Evolutionary conservation across 177 flowering plant species (phyloP), one percentile per base, ranked within the genome.

Genomic region (Vitis hybrid): DNA sequence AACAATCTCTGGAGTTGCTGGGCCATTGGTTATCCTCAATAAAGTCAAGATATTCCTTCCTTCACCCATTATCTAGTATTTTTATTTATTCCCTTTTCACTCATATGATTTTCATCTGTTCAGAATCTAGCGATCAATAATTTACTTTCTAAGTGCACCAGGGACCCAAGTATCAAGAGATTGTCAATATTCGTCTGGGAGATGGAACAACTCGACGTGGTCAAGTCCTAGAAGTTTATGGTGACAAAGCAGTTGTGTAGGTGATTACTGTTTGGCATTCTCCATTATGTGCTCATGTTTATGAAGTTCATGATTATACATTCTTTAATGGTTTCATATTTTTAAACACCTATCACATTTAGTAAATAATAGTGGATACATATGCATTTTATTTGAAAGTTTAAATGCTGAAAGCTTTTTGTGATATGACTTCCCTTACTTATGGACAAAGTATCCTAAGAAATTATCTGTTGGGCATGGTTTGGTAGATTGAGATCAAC

Each of bases 171-270:
- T 96, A 81, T 74, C 95, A 93, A 77, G 97, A 96, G 79, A 96
- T 96, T 84, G 99, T 96, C 53, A 93, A 92, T 78, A 96, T 96
- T 70, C 91, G 93, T 19, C 66, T 93, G 68, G 97, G 97, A 77
- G 98, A 96, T 87, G 98, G 99, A 72, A 78, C 95, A 55, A 92
- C 82, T 16, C 77, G 97, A 62, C 89, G 99, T 80, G 99, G 99
- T 68, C 97, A 96, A 80, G 98, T 96, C 66, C 74, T 96, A 49
- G 99, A 96, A 83, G 99, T 93, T 69, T 98, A 96, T 85, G 99
- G 97, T 33, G 98, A 96, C 80, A 96, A 90, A 82, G 99, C 98
- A 72, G 95, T 96, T 74, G 98, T 96, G 64, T 95, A 92, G 98
- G 98, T 91, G 61, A 61, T 53, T 52, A 51, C 71, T 60, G n/a